Conservation (phyloP, 768 basidiomycete species). For the Wakefieldia striispora region DNA sequence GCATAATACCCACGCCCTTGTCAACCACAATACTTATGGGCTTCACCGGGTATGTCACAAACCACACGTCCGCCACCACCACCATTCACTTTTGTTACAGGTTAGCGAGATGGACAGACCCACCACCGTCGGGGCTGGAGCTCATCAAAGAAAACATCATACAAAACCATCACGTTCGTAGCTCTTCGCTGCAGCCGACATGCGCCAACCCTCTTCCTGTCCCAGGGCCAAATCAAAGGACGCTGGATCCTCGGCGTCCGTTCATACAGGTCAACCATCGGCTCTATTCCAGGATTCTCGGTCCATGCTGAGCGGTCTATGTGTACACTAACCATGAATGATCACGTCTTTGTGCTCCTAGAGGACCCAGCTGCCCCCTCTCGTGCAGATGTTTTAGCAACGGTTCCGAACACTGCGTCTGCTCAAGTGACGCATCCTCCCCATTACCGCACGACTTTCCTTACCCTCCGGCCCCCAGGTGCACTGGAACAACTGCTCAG, state of each 20-base stretch:
- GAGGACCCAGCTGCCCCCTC: slow-evolving; percentile 75
- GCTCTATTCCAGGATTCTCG: slow-evolving; percentile 50
- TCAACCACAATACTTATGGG: slow-evolving; percentile 44
- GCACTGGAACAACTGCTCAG: slow-evolving; percentile 72
- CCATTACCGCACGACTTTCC: slow-evolving; percentile 75
- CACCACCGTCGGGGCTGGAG: slow-evolving; percentile 69
- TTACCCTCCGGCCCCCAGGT: slow-evolving; percentile 71
- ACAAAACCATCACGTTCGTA: slow-evolving; percentile 64
- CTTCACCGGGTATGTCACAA: slow-evolving; percentile 52
- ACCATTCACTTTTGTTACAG: slow-evolving; percentile 34
- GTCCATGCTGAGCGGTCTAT: slow-evolving; percentile 63
- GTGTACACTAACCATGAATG: slow-evolving; percentile 75
- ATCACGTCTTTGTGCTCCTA: slow-evolving; percentile 75
- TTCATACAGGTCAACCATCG: slow-evolving; percentile 72
- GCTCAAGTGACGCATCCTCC: slow-evolving; percentile 30
- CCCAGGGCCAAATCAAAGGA: slow-evolving; percentile 57
- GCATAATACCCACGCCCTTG: slow-evolving; percentile 20
- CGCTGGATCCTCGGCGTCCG: slow-evolving; percentile 70
- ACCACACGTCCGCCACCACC: background rate
- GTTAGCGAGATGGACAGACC: slow-evolving; percentile 79
- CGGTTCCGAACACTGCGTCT: slow-evolving; percentile 39
- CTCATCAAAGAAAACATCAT: slow-evolving; percentile 67
- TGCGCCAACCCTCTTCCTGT: slow-evolving; percentile 9
- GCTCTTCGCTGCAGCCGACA: slow-evolving; percentile 11
- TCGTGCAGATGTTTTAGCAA: slow-evolving; percentile 51